Conservation (phyloP, 345 rosid species). For the Combretum micranthum region DNA sequence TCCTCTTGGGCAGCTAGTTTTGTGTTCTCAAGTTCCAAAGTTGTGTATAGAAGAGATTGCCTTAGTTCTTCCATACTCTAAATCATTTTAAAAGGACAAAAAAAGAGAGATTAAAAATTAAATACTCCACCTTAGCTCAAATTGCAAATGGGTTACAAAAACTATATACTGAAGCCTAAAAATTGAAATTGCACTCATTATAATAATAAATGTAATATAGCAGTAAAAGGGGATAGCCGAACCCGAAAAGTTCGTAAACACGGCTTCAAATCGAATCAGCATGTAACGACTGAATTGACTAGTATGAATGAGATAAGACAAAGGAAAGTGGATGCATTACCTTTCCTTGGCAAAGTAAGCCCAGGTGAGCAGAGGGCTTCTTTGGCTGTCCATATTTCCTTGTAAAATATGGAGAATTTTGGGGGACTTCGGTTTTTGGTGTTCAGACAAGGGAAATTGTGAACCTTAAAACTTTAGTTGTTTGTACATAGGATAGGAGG, state of each 20-base stretch:
- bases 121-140: neutral
- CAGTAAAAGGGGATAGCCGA: no score
- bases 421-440: neutral
- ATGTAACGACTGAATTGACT: no score
- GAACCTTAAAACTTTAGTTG: neutral
- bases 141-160: neutral
- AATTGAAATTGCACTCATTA: neutral
- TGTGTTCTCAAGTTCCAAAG: conserved; percentile 81
- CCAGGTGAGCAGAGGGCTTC: conserved; percentile 47
- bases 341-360: conserved; percentile 65
- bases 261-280: no score
- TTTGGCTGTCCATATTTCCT: conserved; percentile 12
- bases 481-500: neutral
- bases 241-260: no score
- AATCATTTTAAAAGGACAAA: conserved; percentile 6
- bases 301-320: neutral
- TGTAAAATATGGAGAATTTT: neutral
- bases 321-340: conserved; percentile 10
- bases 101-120: neutral
- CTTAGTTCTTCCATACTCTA: conserved; percentile 74
- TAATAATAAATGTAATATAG: neutral
- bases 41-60: conserved; percentile 58
- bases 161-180: neutral
- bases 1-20: conserved; percentile 57
- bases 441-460: no score